A percentile compares a stretch with the other conserved stretches of the same genome.
These are phyloP conservation scores for Phytophthora hibernalis DNA, from an alignment of 352 stramenopile species.

Conservation along the genomic window DNA sequence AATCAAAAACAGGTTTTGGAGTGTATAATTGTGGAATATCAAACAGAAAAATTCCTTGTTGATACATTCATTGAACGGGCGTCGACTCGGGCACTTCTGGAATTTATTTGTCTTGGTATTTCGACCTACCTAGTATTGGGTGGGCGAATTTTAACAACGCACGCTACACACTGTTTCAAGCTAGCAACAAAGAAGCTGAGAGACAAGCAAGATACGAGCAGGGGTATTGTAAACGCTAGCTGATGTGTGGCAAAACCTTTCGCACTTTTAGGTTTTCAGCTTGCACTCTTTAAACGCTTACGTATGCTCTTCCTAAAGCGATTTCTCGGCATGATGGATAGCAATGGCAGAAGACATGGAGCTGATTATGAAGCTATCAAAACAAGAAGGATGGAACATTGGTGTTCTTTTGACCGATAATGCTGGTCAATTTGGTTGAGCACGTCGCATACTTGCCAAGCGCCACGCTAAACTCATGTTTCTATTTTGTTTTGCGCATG, in stretches of 20 bases:
- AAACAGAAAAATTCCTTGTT: background rate
- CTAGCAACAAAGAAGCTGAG: no score
- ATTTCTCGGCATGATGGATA: background rate
- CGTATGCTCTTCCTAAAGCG: constrained; percentile 1
- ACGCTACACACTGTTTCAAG: background rate
- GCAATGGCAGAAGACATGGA: background rate
- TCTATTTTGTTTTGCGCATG: background rate
- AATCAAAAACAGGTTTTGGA: background rate
- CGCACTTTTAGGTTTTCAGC: background rate
- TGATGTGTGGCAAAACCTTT: background rate
- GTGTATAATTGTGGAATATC: background rate
- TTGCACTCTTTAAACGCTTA: background rate
- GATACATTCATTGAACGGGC: background rate
- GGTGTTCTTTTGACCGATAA: background rate
- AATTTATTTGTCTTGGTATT: background rate
- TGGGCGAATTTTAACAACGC: background rate
- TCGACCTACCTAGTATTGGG: background rate
- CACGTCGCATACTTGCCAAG: background rate
- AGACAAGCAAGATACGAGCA: background rate
- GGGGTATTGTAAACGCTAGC: background rate
- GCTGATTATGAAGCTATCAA: background rate
- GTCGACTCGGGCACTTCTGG: background rate
- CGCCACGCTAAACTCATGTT: background rate
- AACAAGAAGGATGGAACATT: no score
- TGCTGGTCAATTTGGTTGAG: background rate